These are phyloP conservation scores for Dalbergia cochinchinensis DNA, from an alignment of 306 rosid species.

Conservation along the genomic window DNA sequence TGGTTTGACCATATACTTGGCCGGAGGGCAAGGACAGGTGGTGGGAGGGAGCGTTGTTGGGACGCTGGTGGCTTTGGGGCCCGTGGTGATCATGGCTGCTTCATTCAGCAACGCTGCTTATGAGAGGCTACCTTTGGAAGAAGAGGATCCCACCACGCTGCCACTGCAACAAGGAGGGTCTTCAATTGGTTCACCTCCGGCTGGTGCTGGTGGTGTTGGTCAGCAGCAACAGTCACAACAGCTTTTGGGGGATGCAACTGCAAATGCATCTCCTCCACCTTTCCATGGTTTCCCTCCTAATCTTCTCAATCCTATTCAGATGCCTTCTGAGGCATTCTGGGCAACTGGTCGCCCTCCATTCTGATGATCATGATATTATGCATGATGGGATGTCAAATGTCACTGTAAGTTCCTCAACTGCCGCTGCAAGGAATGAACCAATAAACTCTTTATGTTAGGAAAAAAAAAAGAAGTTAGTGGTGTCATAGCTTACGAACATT, in stretches of 20 bases:
- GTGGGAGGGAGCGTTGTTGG: conserved; percentile 95
- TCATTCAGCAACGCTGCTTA: conserved; percentile 98
- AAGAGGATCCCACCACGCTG: conserved; percentile 62
- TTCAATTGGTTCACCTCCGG: conserved; percentile 67
- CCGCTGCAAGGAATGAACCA: not conserved
- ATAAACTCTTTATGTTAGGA: not conserved
- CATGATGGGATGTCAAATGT: not conserved
- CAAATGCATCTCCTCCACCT: conserved; percentile 44
- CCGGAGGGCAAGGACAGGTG: conserved; percentile 95
- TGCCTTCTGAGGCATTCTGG: conserved; percentile 86
- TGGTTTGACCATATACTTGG: conserved; percentile 82
- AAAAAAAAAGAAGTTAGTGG: not conserved
- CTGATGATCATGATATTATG: conserved; percentile 36
- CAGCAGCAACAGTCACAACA: conserved; percentile 59
- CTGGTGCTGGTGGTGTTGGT: conserved; percentile 49
- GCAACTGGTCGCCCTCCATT: conserved; percentile 80
- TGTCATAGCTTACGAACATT: no score
- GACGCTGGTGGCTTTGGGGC: conserved; percentile 78
- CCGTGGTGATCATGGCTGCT: conserved; percentile 93
- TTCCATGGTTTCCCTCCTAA: conserved; percentile 84
- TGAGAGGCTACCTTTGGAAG: conserved; percentile 93
- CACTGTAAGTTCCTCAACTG: conserved; percentile 6
- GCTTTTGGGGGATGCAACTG: conserved; percentile 65
- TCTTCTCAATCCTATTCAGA: conserved; percentile 83
- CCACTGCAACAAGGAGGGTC: conserved; percentile 59